Conservation (phyloP, 2,329 filamentous ascomycete species). For the Calonectria hawksworthii region DNA sequence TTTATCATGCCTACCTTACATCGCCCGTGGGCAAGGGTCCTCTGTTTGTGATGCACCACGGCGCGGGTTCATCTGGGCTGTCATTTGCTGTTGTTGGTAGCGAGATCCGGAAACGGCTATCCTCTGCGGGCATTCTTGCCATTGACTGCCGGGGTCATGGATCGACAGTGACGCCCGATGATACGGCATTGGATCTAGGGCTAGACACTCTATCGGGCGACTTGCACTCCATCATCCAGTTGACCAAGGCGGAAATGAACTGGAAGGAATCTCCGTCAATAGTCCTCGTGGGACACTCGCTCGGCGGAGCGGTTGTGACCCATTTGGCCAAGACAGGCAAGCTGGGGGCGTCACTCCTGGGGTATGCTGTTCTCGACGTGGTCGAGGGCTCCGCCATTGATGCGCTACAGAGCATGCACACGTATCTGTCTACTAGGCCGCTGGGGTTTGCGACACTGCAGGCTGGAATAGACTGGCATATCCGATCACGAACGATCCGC, state of each 20-base stretch:
- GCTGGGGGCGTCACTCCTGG: conserved; percentile 79
- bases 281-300: conserved; percentile 89
- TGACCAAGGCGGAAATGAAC: conserved; percentile 76
- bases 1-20: conserved; percentile 89
- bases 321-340: conserved; percentile 79
- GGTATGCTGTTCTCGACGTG: conserved; percentile 92
- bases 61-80: conserved; percentile 91
- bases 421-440: conserved; percentile 87
- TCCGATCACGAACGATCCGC: conserved; percentile 87
- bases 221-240: conserved; percentile 76
- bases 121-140: conserved; percentile 86
- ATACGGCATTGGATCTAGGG: conserved; percentile 71
- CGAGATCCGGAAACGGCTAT: conserved; percentile 82
- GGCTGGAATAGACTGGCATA: conserved; percentile 93
- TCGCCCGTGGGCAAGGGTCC: conserved; percentile 83
- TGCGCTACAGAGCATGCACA: conserved; percentile 93
- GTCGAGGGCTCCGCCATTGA: conserved; percentile 97
- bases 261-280: conserved; percentile 83
- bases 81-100: conserved; percentile 88
- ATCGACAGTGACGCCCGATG: conserved; percentile 67
- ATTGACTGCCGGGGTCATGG: conserved; percentile 92
- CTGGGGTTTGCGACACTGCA: conserved; percentile 81
- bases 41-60: conserved; percentile 94
- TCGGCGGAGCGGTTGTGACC: conserved; percentile 92
- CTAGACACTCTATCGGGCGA: conserved; percentile 82